These are phyloP conservation scores for Piper longum DNA, from an alignment of 164 flowering plant species.

Conservation along the genomic window DNA sequence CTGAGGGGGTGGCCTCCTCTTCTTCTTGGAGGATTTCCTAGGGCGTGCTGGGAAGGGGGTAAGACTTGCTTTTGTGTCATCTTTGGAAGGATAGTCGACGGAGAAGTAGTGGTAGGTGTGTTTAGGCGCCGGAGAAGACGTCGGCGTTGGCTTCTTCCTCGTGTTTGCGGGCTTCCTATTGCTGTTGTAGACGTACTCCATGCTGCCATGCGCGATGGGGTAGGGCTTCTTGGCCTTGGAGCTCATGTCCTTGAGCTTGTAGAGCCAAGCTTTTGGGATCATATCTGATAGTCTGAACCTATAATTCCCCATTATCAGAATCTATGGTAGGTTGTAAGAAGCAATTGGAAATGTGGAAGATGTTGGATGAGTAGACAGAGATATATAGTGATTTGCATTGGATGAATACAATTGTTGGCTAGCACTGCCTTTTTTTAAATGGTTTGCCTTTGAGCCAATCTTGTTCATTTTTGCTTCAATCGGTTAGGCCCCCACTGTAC, in stretches of 20 bases:
- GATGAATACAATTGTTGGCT: too few species aligned
- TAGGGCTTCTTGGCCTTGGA: slow-evolving; percentile 12
- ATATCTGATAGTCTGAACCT: slow-evolving; percentile 65
- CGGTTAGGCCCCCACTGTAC: too few species aligned
- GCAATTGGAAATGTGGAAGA: too few species aligned
- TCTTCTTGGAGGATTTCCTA: background rate
- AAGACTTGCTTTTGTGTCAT: background rate
- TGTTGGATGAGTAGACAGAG: too few species aligned
- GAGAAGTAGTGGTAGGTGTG: background rate
- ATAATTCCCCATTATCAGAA: slow-evolving; percentile 45
- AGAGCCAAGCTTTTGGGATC: slow-evolving; percentile 83
- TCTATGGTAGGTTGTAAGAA: too few species aligned
- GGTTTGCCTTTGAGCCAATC: too few species aligned
- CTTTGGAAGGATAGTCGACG: background rate
- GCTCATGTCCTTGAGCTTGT: slow-evolving; percentile 58
- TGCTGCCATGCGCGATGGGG: background rate
- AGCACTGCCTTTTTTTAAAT: too few species aligned
- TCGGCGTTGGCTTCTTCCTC: slow-evolving; percentile 15
- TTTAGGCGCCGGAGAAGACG: background rate
- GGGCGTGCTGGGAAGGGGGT: background rate
- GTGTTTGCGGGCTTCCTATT: background rate
- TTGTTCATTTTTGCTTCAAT: too few species aligned
- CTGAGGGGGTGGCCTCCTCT: background rate
- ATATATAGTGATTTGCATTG: too few species aligned
- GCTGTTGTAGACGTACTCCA: too few species aligned